These are phyloP conservation scores for Magnolia kwangsiensis DNA, from an alignment of 164 flowering plant species.

Conservation along the genomic window DNA sequence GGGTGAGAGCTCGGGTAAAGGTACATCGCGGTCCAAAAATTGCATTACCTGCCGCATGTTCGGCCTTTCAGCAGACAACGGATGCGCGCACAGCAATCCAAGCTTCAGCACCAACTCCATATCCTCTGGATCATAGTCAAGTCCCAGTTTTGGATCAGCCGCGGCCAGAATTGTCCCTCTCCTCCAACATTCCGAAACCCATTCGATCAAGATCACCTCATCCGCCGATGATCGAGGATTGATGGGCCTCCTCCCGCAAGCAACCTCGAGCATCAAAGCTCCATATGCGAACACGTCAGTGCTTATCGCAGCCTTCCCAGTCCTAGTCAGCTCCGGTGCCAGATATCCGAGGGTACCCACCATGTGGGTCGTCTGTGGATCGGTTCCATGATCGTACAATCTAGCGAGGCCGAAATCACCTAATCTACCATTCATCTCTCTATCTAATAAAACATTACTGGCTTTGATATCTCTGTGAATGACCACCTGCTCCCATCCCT, in stretches of 20 bases:
- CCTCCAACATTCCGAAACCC: background rate
- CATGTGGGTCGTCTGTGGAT: too few species aligned
- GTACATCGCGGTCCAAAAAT: conserved; percentile 1
- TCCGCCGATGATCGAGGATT: background rate
- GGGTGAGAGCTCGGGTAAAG: background rate
- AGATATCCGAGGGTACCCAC: conserved; percentile 9
- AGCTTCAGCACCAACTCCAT: conserved; percentile 18
- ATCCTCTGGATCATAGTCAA: conserved; percentile 11
- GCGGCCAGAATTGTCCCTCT: background rate
- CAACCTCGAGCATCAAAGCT: conserved; percentile 17
- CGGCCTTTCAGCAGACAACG: conserved; percentile 4
- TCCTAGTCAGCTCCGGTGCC: conserved; percentile 16
- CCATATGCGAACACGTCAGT: conserved; percentile 3
- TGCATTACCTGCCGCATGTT: conserved; percentile 10
- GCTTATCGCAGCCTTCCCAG: conserved; percentile 8
- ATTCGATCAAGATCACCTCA: background rate
- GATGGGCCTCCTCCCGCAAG: conserved; percentile 3
- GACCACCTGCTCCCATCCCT: too few species aligned
- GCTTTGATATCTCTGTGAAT: too few species aligned
- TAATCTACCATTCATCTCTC: too few species aligned
- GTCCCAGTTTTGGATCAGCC: background rate
- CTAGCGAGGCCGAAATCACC: too few species aligned
- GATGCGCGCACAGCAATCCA: conserved; percentile 28
- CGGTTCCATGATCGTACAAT: too few species aligned
- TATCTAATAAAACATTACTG: too few species aligned